These are phyloP conservation scores for Monotropa hypopitys DNA, from an alignment of 179 eudicot species.

Conservation along the genomic window DNA sequence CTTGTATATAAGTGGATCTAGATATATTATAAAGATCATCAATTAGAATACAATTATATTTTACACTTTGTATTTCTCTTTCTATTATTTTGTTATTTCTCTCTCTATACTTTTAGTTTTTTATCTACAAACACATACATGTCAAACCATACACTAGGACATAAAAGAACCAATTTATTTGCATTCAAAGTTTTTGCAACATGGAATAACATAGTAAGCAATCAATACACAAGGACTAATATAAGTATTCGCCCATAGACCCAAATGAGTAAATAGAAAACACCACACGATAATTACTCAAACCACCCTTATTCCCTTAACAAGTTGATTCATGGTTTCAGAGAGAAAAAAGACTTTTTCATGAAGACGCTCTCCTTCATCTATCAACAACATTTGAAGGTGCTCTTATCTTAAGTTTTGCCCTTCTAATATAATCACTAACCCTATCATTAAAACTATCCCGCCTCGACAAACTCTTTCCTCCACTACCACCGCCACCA, in stretches of 20 bases:
- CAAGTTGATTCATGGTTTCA: not conserved
- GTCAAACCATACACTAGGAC: too few relatives aligned
- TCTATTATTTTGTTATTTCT: too few relatives aligned
- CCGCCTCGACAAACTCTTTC: slow-evolving; percentile 6
- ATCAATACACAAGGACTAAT: not conserved
- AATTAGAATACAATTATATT: too few relatives aligned
- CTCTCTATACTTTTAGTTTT: too few relatives aligned
- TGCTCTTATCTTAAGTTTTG: slow-evolving; percentile 15
- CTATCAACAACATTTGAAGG: slow-evolving; percentile 1
- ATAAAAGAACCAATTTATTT: not conserved
- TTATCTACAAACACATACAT: too few relatives aligned
- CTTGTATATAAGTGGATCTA: too few relatives aligned
- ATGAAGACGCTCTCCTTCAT: not conserved
- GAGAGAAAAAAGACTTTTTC: not conserved
- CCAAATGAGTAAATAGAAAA: not conserved
- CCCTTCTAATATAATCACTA: slow-evolving; percentile 10
- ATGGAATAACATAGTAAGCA: not conserved
- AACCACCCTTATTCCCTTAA: not conserved
- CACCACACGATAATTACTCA: not conserved
- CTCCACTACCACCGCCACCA: not conserved
- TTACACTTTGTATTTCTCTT: too few relatives aligned
- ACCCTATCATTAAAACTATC: slow-evolving; percentile 19
- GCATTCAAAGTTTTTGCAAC: not conserved
- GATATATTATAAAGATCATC: too few relatives aligned
- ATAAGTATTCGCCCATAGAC: not conserved